Evolutionary conservation across 306 rosid species (phyloP).

Genomic region (Vachellia pachyceras): DNA sequence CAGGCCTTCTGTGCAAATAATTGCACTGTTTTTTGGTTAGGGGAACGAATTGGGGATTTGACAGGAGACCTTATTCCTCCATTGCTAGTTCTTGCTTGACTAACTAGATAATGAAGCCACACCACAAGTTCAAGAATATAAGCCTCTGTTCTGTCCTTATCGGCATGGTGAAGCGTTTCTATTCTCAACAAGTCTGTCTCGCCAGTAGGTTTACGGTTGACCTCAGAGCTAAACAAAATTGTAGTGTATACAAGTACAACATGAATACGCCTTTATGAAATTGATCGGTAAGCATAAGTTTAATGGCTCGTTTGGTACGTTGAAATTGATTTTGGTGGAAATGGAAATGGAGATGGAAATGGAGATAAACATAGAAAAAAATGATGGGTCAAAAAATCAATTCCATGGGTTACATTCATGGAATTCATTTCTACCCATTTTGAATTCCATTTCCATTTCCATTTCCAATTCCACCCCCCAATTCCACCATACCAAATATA

Average conservation of each 20-base stretch:
- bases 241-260: constrained; percentile 26
- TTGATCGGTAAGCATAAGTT: constrained; percentile 7
- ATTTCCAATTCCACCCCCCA: too few species aligned
- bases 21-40: constrained; percentile 60
- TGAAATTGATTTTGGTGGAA: too few species aligned
- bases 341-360: too few species aligned
- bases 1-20: constrained; percentile 50
- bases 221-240: constrained; percentile 68
- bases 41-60: constrained; percentile 84
- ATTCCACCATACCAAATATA: too few species aligned
- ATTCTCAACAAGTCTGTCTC: constrained; percentile 82
- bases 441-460: too few species aligned
- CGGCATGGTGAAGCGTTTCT: constrained; percentile 93
- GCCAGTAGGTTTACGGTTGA: constrained; percentile 69
- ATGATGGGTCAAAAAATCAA: too few species aligned
- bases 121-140: constrained; percentile 89
- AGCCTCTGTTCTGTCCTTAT: constrained; percentile 77
- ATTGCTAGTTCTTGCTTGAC: constrained; percentile 72
- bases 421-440: too few species aligned
- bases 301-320: too few species aligned
- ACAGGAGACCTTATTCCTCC: constrained; percentile 89
- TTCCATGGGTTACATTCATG: too few species aligned
- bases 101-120: constrained; percentile 91
- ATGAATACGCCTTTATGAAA: constrained; percentile 45
- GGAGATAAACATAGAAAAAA: too few species aligned